Conservation (phyloP, 2,329 filamentous ascomycete species). For the Aspergillus costaricaensis region DNA sequence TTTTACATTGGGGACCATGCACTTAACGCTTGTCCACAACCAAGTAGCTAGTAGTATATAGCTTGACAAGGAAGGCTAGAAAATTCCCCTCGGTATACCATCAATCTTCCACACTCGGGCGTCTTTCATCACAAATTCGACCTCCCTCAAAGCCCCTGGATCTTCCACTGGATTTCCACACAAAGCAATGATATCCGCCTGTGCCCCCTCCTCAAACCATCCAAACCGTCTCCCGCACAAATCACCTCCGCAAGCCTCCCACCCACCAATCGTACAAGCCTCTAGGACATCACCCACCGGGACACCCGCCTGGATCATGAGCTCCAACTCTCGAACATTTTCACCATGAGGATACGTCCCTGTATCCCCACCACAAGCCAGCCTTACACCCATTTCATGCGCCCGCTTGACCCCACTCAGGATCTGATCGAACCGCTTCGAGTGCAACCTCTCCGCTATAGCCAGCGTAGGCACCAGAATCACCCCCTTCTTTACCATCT, state of each 20-base stretch:
- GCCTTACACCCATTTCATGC: background rate
- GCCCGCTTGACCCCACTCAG: background rate
- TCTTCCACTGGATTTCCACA: background rate
- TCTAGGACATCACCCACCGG: background rate
- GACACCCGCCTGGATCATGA: background rate
- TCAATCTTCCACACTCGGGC: background rate
- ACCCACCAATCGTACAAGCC: background rate
- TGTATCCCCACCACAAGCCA: background rate
- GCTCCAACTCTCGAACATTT: background rate
- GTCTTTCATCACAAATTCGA: background rate
- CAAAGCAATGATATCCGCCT: background rate
- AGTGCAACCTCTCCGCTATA: background rate
- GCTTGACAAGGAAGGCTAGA: background rate
- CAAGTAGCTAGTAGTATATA: no score
- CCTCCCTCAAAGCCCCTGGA: background rate
- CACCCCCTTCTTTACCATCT: background rate
- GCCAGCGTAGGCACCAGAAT: background rate
- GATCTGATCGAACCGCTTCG: background rate
- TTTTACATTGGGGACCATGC: no score
- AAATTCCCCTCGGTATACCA: background rate
- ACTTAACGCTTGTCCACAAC: no score
- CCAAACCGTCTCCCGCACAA: background rate
- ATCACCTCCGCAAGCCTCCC: background rate
- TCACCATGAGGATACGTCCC: background rate
- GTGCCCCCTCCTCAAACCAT: background rate